Conservation (phyloP, 495 filamentous ascomycete species). For the Lophiostoma macrostomum region DNA sequence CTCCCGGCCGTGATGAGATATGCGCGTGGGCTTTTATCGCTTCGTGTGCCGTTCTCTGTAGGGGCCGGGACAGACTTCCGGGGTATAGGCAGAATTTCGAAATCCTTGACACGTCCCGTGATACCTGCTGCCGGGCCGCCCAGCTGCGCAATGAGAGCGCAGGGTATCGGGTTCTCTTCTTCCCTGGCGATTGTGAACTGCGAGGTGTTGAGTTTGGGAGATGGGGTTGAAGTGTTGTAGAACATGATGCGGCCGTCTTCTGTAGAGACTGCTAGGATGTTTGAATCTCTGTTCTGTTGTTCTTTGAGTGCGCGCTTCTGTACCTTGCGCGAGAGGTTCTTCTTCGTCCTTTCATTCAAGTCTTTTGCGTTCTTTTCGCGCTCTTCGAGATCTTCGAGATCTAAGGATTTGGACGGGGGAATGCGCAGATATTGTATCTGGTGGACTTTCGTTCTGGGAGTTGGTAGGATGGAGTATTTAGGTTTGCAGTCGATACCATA, state of each 20-base stretch:
- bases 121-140: slow-evolving; percentile 69
- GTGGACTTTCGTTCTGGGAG: slow-evolving; percentile 73
- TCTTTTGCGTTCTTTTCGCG: too few species aligned
- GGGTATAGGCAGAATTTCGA: slow-evolving; percentile 53
- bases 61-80: too few species aligned
- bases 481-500: slow-evolving; percentile 87
- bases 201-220: slow-evolving; percentile 17
- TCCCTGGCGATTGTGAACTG: slow-evolving; percentile 26
- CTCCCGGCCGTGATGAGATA: slow-evolving; percentile 69
- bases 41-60: neutral
- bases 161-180: slow-evolving; percentile 48
- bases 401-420: too few species aligned
- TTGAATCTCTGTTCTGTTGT: slow-evolving; percentile 41
- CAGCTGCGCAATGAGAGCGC: slow-evolving; percentile 66
- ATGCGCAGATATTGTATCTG: slow-evolving; percentile 72
- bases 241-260: slow-evolving; percentile 89
- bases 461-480: slow-evolving; percentile 65
- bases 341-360: too few species aligned
- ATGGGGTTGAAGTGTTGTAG: slow-evolving; percentile 54
- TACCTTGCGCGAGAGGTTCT: too few species aligned
- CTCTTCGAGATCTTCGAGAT: too few species aligned
- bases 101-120: slow-evolving; percentile 80
- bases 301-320: too few species aligned
- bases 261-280: slow-evolving; percentile 75
- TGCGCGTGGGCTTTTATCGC: neutral